Base-by-base conservation (phyloP, 148 eudicot species). In the Arctostaphylos glauca region DNA sequence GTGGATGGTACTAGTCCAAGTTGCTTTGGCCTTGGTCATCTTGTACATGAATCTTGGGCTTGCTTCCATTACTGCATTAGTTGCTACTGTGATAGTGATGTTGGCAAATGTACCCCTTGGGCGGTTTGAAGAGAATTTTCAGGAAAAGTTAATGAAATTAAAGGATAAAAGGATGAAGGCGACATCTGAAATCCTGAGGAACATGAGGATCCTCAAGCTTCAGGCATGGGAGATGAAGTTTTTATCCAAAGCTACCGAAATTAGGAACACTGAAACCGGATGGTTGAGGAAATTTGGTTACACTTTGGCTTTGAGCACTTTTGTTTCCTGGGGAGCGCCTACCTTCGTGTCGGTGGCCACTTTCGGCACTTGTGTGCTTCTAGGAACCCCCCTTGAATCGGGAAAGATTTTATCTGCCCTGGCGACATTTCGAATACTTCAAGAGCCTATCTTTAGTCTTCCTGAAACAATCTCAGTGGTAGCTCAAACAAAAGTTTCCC, bases 161-260 rank as follows among this genome's bases (percentile, higher is more conserved):
- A 89, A 89, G 79, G 92, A 89, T 81, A 85, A 71, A 73, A 86
- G 92, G n/a, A n/a, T n/a, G n/a, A n/a, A n/a, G n/a, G n/a, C n/a
- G n/a, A n/a, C n/a, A n/a, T n/a, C n/a, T n/a, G n/a, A n/a, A n/a
- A n/a, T n/a, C n/a, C n/a, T n/a, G n/a, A n/a, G n/a, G n/a, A n/a
- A n/a, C n/a, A n/a, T 89, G 90, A 87, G 90, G 47, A 88, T 89
- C 53, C 84, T 89, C 19, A 89, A 89, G 89, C 92, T 89, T 84
- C 92, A 89, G 80, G 92, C 87, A 4, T 89, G 90, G 91, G 92
- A 89, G 77, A 84, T 89, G 89, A 89, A 89, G 60, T 89, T 89
- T 76, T 83, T 89, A 77, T 89, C 92, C 9, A 90, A 86, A 87
- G 86, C 88, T 41, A 56, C 75, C 5, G 87, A 90, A 79, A 58